These are phyloP conservation scores for Penicillium digitatum DNA, from an alignment of 2,329 filamentous ascomycete species.

Conservation along the genomic window DNA sequence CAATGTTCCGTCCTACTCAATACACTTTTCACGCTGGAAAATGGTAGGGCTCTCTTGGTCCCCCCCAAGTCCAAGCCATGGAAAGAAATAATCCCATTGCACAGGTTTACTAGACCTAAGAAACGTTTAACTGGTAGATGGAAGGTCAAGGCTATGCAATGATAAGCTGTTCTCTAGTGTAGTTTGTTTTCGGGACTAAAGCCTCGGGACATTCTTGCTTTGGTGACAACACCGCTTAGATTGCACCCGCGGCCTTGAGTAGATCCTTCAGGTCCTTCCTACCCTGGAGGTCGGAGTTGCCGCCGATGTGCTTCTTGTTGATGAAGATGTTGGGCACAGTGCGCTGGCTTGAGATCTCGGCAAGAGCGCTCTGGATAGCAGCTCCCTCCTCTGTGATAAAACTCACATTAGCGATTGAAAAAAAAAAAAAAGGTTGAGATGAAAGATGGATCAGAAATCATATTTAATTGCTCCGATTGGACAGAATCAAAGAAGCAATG, in stretches of 20 bases:
- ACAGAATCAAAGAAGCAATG: not conserved
- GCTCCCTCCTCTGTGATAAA: conserved; percentile 68
- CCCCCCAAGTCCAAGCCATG: not conserved
- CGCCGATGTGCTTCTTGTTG: conserved; percentile 83
- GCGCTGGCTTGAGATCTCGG: conserved; percentile 74
- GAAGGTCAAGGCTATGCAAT: not conserved
- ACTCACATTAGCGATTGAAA: not conserved
- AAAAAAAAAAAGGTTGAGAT: too few species aligned
- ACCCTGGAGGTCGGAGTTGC: conserved; percentile 82
- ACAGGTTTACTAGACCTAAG: not conserved
- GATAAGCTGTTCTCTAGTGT: not conserved
- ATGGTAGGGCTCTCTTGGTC: not conserved
- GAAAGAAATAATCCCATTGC: not conserved
- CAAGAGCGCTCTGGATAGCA: conserved; percentile 77
- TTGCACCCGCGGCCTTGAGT: conserved; percentile 60
- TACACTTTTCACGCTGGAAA: not conserved
- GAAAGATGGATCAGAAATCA: not conserved
- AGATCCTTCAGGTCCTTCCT: conserved; percentile 61
- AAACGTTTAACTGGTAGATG: not conserved
- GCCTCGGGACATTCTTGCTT: not conserved
- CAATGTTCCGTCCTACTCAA: conserved; percentile 10
- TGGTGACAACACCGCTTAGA: conserved; percentile 40
- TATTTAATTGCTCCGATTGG: not conserved
- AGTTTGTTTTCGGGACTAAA: not conserved
- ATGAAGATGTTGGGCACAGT: conserved; percentile 98